A percentile compares a stretch with the other conserved stretches of the same genome.
Conservation (phyloP, 2,329 filamentous ascomycete species). For the Aureobasidium sp. region DNA sequence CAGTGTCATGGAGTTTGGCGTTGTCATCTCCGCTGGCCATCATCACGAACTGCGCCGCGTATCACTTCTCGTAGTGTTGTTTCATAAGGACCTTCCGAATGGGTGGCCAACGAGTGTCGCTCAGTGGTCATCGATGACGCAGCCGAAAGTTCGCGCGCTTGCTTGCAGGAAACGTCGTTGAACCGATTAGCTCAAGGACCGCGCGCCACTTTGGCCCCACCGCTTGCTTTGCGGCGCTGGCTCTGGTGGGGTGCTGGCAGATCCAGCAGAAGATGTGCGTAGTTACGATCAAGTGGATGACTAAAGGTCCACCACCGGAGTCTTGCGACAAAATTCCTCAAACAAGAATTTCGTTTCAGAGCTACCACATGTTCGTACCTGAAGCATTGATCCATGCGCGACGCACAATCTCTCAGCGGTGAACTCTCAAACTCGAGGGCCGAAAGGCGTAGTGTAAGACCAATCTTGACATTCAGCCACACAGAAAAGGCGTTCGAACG, state of each 20-base stretch:
- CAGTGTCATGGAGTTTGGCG: neutral
- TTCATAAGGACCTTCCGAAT: slow-evolving; percentile 11
- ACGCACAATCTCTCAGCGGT: neutral
- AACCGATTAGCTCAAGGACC: slow-evolving; percentile 11
- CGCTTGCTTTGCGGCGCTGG: neutral
- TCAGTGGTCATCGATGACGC: slow-evolving; percentile 11
- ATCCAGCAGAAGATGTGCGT: slow-evolving; percentile 3
- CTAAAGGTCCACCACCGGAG: neutral
- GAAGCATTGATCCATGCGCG: neutral
- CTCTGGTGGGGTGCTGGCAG: slow-evolving; percentile 7
- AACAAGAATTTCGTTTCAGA: neutral
- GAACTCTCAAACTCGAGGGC: neutral
- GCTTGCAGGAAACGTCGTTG: slow-evolving; percentile 1
- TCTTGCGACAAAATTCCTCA: neutral
- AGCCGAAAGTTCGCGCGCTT: slow-evolving; percentile 7
- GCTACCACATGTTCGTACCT: neutral
- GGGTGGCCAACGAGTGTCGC: neutral
- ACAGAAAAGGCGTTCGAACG: slow-evolving; percentile 4
- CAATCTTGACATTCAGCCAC: neutral
- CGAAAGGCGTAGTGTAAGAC: neutral
- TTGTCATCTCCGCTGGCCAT: slow-evolving; percentile 1
- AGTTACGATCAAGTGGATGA: slow-evolving; percentile 5
- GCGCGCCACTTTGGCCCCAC: slow-evolving; percentile 10
- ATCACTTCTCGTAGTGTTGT: slow-evolving; percentile 7
- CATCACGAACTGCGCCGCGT: neutral